phyloP scores from a whole-genome alignment of 371 early-diverging fungal species.

The Mucor circinelloides region DNA sequence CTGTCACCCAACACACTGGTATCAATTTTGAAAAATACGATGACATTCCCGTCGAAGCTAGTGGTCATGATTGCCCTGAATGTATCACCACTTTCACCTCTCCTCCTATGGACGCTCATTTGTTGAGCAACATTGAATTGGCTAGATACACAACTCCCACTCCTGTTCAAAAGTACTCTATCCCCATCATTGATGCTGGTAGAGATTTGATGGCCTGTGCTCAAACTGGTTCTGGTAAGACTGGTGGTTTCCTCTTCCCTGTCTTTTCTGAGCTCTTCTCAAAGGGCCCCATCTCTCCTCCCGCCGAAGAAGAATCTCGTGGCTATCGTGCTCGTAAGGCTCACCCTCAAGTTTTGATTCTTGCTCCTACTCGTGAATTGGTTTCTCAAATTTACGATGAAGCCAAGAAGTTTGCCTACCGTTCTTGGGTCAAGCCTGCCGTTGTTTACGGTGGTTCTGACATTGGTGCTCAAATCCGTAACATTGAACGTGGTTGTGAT shows the following conservation, averaged over 20 bases:
- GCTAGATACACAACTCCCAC: constrained; percentile 69
- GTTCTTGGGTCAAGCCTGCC: constrained; percentile 90
- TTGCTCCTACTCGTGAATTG: constrained; percentile 53
- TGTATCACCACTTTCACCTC: constrained; percentile 47
- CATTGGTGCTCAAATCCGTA: constrained; percentile 87
- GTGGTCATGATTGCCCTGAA: constrained; percentile 66
- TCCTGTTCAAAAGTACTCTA: constrained; percentile 70
- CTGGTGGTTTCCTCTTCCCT: constrained; percentile 73
- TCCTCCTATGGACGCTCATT: constrained; percentile 78
- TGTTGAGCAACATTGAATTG: constrained; percentile 67
- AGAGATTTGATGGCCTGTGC: constrained; percentile 82
- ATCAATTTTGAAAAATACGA: constrained; percentile 98
- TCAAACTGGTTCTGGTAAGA: constrained; percentile 84
- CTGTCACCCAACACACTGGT: constrained; percentile 76
- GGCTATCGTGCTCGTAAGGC: constrained; percentile 18
- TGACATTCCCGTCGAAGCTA: constrained; percentile 94
- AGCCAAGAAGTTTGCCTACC: constrained; percentile 86
- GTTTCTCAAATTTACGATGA: constrained; percentile 46
- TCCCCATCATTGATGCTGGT: constrained; percentile 65
- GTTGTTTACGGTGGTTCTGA: constrained; percentile 98
- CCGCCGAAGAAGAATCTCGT: constrained; percentile 16
- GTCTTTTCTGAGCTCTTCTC: constrained; percentile 50
- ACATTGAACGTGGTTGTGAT: constrained; percentile 93
- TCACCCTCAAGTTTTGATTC: constrained; percentile 46
- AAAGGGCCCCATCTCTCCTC: constrained; percentile 71